These are phyloP conservation scores for Gaeumannomyces sp. DNA, from an alignment of 2,329 filamentous ascomycete species.

Conservation along the genomic window DNA sequence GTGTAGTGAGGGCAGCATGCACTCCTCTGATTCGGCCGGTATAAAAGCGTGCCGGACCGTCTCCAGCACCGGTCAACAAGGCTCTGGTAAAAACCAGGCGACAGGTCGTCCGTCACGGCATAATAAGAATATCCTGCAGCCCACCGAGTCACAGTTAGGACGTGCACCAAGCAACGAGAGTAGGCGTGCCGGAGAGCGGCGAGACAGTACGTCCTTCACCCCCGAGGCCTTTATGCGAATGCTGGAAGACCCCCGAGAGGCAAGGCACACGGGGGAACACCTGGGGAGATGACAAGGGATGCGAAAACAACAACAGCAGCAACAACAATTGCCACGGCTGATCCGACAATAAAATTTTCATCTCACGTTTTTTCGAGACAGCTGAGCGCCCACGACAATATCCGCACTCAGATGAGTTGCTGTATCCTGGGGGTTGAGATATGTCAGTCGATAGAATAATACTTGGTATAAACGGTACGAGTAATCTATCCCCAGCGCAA, in stretches of 20 bases:
- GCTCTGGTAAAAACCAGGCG: constrained; percentile 61
- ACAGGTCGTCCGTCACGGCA: constrained; percentile 54
- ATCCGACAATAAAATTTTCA: background rate
- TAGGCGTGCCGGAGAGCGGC: too few relatives aligned
- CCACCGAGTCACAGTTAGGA: constrained; percentile 1
- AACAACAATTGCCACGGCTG: too few relatives aligned
- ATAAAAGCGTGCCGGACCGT: constrained; percentile 64
- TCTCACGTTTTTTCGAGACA: constrained; percentile 1
- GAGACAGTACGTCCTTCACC: background rate
- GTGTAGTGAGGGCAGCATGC: constrained; percentile 93
- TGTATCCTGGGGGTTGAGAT: constrained; percentile 35
- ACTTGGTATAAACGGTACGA: background rate
- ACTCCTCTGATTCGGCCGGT: constrained; percentile 69
- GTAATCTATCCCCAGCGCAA: background rate
- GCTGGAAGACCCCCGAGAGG: background rate
- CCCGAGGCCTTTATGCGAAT: background rate
- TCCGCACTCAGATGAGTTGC: constrained; percentile 44
- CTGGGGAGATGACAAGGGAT: background rate
- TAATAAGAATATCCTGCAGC: constrained; percentile 66
- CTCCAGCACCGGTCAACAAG: constrained; percentile 74
- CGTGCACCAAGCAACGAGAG: background rate
- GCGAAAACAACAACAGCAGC: background rate
- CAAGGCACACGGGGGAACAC: background rate
- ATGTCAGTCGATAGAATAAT: background rate
- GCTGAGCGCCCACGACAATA: constrained; percentile 38